These are phyloP conservation scores for Yarrowia yakushimensis DNA, from an alignment of 805 yeast species.

Conservation along the genomic window DNA sequence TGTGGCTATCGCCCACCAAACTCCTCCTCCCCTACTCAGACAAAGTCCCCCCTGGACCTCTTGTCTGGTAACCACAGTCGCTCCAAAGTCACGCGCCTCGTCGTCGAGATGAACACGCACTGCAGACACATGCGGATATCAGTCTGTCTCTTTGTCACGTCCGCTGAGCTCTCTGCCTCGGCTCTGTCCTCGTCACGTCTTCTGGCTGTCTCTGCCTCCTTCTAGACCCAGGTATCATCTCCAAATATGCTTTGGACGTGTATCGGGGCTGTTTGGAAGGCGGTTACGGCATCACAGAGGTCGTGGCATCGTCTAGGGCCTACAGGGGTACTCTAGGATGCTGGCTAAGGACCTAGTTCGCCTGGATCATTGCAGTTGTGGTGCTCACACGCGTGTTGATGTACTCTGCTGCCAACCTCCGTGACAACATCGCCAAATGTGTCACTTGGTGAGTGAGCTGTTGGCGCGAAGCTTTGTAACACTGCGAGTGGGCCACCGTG, in stretches of 20 bases:
- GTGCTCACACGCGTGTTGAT: neutral
- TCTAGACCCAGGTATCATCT: neutral
- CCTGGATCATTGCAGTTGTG: neutral
- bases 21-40: slow-evolving; percentile 17
- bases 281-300: neutral
- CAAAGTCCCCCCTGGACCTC: slow-evolving; percentile 13
- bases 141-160: neutral
- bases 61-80: neutral
- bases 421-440: neutral
- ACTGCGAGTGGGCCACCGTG: no score
- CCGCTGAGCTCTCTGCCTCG: neutral
- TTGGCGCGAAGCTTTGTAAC: neutral
- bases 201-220: neutral
- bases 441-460: no score
- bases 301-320: neutral
- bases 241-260: slow-evolving; percentile 23
- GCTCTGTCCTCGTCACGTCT: neutral
- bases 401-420: slow-evolving; percentile 14
- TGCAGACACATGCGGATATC: neutral
- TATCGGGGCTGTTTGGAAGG: neutral
- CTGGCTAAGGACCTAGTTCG: neutral
- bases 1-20: slow-evolving; percentile 16
- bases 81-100: slow-evolving; percentile 5
- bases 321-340: neutral
- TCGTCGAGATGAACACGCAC: neutral